Base-by-base conservation (phyloP, 129 eudicot species). In the Apium graveolens region DNA sequence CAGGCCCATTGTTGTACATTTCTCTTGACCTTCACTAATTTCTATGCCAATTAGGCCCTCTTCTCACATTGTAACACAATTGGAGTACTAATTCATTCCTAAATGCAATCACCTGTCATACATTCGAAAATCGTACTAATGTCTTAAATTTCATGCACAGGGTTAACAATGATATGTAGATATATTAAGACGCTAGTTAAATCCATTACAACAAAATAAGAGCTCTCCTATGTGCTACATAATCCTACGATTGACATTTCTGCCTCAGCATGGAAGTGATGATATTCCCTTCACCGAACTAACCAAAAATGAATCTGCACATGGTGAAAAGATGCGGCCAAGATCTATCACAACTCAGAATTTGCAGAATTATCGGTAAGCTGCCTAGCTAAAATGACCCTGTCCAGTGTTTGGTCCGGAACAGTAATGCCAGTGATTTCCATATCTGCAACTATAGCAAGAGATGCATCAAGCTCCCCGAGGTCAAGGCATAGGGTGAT, bases 401-500 rank as follows among this genome's bases (percentile, higher is more conserved):
- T 85, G 71, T 95, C 98, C 10, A 95, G 86, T 37, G 91, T 95
- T 88, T 90, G 90, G 79, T 95, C 97, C 1, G 98, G 86, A 31
- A 95, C 98, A 24, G 85, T 88, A 73, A 95, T 88, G 18, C 98
- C 98, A 80, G 91, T 87, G 3, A 91, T 91, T 85, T 95, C 98
- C 84, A 95, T 46, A 71, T 95, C 98, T 29, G 98, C 92, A 73
- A 91, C 97, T 46, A 95, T 89, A 12, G 97, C 98, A 65, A 94
- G 82, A 27, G 96, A 92, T 37, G 98, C 97, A 80, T 94, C 98
- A 48, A 94, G 96, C 55, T 94, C 98, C 83, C 97, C 97, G 63
- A 91, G 90, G 80, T 90, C 97, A 68, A 95, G 91, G 78, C 98
- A 95, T 57, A 91, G 81, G 35, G 83, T 83, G 84, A 95, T 88